Conservation (phyloP, 805 yeast species). For the Barnettozyma botsteinii region DNA sequence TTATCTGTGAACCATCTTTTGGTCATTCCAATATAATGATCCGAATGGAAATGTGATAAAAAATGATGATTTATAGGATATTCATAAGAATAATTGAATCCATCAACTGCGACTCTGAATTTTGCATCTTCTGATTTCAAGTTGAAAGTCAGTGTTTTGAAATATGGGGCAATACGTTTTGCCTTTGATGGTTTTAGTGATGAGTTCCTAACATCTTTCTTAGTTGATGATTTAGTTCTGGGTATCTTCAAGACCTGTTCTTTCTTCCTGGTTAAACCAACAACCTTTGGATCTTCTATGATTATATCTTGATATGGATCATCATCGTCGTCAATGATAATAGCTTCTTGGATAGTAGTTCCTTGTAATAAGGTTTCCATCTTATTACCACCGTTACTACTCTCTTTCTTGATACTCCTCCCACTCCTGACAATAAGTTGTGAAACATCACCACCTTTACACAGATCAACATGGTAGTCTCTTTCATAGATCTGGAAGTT, state of each 20-base stretch:
- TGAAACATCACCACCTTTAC: conserved; percentile 32
- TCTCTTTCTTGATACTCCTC: too few species aligned
- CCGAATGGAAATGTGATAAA: conserved; percentile 84
- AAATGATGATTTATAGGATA: conserved; percentile 47
- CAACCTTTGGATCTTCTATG: too few species aligned
- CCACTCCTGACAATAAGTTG: too few species aligned
- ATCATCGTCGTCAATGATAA: not conserved
- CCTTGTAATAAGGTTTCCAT: too few species aligned
- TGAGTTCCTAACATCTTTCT: too few species aligned
- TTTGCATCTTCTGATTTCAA: not conserved
- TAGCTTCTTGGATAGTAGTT: conserved; percentile 26
- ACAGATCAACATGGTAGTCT: conserved; percentile 50
- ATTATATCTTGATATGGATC: too few species aligned
- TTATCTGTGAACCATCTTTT: conserved; percentile 56
- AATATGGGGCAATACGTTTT: conserved; percentile 34
- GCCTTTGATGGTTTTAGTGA: conserved; percentile 24
- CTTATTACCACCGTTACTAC: too few species aligned
- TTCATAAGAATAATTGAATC: conserved; percentile 45
- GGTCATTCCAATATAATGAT: conserved; percentile 85
- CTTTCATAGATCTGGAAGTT: conserved; percentile 36
- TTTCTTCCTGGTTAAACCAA: too few species aligned
- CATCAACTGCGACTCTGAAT: conserved; percentile 53
- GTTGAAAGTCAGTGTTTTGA: conserved; percentile 46
- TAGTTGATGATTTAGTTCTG: conserved; percentile 18
- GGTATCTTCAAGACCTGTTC: not conserved